A percentile compares a stretch with the other conserved stretches of the same genome.
phyloP scores from a whole-genome alignment of 2,329 filamentous ascomycete species.

The Alternaria infectoria region DNA sequence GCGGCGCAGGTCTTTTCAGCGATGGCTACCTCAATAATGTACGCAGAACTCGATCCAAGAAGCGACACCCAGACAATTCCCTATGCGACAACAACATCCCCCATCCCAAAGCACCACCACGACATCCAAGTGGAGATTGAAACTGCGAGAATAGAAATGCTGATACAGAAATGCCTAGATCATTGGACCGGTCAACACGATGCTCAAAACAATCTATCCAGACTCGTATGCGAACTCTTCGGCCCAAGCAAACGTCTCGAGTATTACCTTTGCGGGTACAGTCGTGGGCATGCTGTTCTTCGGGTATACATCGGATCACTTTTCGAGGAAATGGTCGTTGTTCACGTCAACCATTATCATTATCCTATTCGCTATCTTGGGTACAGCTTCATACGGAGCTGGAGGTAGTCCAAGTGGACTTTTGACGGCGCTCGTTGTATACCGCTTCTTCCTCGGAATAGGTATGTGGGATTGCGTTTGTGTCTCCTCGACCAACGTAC shows the following conservation, averaged over 20 bases:
- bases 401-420: slow-evolving; percentile 72
- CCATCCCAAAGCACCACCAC: slow-evolving; percentile 3
- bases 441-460: slow-evolving; percentile 77
- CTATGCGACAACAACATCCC: slow-evolving; percentile 2
- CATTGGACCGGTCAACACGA: slow-evolving; percentile 85
- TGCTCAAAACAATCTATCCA: slow-evolving; percentile 72
- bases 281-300: slow-evolving; percentile 83
- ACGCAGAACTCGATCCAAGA: slow-evolving; percentile 21
- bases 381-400: slow-evolving; percentile 77
- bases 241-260: slow-evolving; percentile 75
- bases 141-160: not conserved
- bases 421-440: slow-evolving; percentile 79
- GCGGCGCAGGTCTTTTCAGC: slow-evolving; percentile 86
- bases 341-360: slow-evolving; percentile 82
- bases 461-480: slow-evolving; percentile 28
- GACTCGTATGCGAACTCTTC: slow-evolving; percentile 70
- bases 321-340: slow-evolving; percentile 82
- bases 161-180: slow-evolving; percentile 59
- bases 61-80: slow-evolving; percentile 8
- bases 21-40: slow-evolving; percentile 93
- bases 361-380: slow-evolving; percentile 81
- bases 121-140: not conserved
- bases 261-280: slow-evolving; percentile 86
- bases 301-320: slow-evolving; percentile 81
- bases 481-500: not conserved